Evolutionary conservation across 2,329 filamentous ascomycete genomes (phyloP).

Genomic region (Fusarium dimerum): DNA sequence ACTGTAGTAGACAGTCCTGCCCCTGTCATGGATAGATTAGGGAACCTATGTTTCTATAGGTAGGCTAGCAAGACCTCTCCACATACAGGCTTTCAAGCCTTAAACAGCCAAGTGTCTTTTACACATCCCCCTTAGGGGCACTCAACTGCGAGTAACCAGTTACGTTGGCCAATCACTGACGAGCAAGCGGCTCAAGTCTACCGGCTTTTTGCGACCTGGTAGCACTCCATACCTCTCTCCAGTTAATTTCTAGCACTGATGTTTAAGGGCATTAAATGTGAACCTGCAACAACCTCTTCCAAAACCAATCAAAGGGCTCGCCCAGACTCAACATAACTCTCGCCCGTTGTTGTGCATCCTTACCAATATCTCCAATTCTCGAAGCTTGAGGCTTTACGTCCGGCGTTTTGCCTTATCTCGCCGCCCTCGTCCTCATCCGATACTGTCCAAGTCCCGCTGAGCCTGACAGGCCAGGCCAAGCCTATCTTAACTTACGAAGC

Average conservation of each 20-base stretch:
- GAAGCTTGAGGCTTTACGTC: slow-evolving; percentile 12
- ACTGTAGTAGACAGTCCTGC: too few relatives aligned
- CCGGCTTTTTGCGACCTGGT: neutral
- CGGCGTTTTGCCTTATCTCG: slow-evolving; percentile 17
- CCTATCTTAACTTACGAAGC: slow-evolving; percentile 15
- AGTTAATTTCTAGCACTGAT: neutral
- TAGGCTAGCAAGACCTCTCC: too few relatives aligned
- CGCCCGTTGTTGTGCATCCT: slow-evolving; percentile 19
- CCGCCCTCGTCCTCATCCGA: slow-evolving; percentile 17
- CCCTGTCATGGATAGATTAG: too few relatives aligned
- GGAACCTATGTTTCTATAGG: too few relatives aligned
- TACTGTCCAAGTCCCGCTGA: slow-evolving; percentile 2
- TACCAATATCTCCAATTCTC: slow-evolving; percentile 10
- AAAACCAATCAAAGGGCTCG: slow-evolving; percentile 19
- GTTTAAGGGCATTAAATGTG: neutral
- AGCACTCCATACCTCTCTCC: neutral
- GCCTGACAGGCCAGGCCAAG: neutral
- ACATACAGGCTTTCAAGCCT: neutral
- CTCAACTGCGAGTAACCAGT: neutral
- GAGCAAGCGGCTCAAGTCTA: too few relatives aligned
- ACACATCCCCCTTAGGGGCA: neutral
- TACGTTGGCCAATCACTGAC: neutral
- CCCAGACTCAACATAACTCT: slow-evolving; percentile 21
- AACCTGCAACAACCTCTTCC: neutral
- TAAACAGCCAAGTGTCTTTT: neutral